Evolutionary conservation across 345 rosid species (phyloP), one percentile per base, ranked within the genome.

Genomic region (Eucalyptus brandiana): DNA sequence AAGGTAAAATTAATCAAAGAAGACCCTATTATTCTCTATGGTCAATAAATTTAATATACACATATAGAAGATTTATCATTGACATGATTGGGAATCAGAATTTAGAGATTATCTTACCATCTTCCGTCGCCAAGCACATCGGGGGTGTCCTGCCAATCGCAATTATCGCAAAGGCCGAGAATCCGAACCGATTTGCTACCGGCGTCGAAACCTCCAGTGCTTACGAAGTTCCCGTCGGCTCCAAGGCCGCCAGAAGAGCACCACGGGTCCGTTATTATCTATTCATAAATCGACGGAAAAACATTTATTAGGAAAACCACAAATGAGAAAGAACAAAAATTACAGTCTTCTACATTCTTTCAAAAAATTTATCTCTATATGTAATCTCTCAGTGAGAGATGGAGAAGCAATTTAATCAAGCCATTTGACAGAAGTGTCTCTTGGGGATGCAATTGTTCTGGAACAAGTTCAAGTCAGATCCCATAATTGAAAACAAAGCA

Each of bases 181-280:
- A 92, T 92, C 88, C 99, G 93, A 14, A 92, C 97, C 0, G 98
- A 96, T 87, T 93, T 93, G 28, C 95, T 95, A 45, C 99, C 99
- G 21, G 91, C 93, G 34, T 87, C 90, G 19, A 80, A 95, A 11
- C 99, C 99, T 50, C 99, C 99, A 0, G 98, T 96, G 86, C 98
- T 92, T 50, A 97, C 94, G 32, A 98, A 83, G 42, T 94, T 93
- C 7, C 99, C 99, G 34, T 98, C 94, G 11, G 89, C 12, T 1
- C 93, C 91, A 17, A 98, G 92, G 48, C 98, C 99, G 87, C 99
- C 99, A 1, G 99, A 98, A 23, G 99, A 98, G 87, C 99, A 98
- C 99, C 99, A 98, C 24, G 99, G 96, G 88, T 98, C 99, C 3
- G 96, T 95, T 34, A 89, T 17, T 28, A 96, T 93, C 99, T 96